phyloP scores from a whole-genome alignment of 345 rosid genomes.

The Murraya koenigii region DNA sequence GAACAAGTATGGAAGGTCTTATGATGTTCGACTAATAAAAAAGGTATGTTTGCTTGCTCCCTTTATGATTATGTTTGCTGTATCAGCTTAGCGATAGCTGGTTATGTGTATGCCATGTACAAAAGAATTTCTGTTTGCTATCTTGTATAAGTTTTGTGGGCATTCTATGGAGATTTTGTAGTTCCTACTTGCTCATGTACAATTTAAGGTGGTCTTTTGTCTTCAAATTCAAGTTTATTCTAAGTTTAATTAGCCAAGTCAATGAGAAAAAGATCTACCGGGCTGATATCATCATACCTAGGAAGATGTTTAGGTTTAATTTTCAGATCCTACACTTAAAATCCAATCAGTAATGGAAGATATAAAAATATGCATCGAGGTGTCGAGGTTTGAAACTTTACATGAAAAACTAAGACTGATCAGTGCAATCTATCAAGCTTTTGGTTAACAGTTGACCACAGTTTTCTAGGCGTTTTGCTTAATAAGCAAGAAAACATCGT shows the following conservation, averaged over 20 bases:
- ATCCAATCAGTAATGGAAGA: not conserved
- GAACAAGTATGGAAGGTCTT: conserved; percentile 90
- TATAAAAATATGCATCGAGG: not conserved
- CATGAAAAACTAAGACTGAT: not conserved
- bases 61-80: not conserved
- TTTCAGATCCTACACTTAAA: not conserved
- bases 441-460: not conserved
- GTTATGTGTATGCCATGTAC: not conserved
- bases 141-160: conserved; percentile 4
- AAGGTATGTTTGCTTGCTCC: conserved; percentile 48
- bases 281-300: not conserved
- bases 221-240: not conserved
- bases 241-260: not conserved
- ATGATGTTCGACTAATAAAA: conserved; percentile 89
- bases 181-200: not conserved
- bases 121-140: not conserved
- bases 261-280: not conserved
- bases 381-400: not conserved
- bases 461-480: not conserved
- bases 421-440: not conserved
- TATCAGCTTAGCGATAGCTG: not conserved
- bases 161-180: not conserved
- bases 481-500: not conserved
- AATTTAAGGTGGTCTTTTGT: not conserved
- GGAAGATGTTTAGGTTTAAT: not conserved